These are phyloP conservation scores for Auricularia auricula-judae DNA, from an alignment of 768 basidiomycete genomes.

Conservation along the genomic window DNA sequence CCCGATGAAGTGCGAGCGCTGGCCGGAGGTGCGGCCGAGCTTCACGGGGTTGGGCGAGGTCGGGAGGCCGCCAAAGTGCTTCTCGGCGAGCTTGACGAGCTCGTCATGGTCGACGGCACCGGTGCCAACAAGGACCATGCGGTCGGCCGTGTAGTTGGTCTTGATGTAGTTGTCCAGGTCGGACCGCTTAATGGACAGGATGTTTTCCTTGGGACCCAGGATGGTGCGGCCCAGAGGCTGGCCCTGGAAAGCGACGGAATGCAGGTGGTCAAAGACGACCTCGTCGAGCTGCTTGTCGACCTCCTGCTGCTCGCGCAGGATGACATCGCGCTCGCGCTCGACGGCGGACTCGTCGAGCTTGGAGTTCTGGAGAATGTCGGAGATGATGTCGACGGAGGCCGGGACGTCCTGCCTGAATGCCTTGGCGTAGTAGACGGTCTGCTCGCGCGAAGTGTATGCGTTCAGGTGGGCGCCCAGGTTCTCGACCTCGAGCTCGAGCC, in stretches of 20 bases:
- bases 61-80: constrained; percentile 84
- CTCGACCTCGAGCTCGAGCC: constrained; percentile 93
- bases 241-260: constrained; percentile 90
- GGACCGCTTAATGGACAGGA: constrained; percentile 85
- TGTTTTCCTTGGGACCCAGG: constrained; percentile 92
- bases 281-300: constrained; percentile 98
- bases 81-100: constrained; percentile 89
- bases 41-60: constrained; percentile 80
- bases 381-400: constrained; percentile 88
- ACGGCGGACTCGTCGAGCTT: constrained; percentile 81
- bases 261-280: constrained; percentile 97
- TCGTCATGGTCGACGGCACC: constrained; percentile 89
- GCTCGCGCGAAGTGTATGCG: constrained; percentile 96
- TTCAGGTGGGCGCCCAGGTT: constrained; percentile 96
- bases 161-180: constrained; percentile 88
- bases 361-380: constrained; percentile 94
- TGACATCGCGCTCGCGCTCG: constrained; percentile 93
- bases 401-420: constrained; percentile 93
- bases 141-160: constrained; percentile 96
- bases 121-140: constrained; percentile 96
- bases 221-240: constrained; percentile 96
- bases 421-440: constrained; percentile 99
- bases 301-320: constrained; percentile 94
- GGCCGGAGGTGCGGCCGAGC: constrained; percentile 67
- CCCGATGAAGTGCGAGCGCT: constrained; percentile 77